Evolutionary conservation across 2,329 filamentous ascomycete species (phyloP), one percentile per base, ranked within the genome.

Genomic region (Parastagonospora nodorum): DNA sequence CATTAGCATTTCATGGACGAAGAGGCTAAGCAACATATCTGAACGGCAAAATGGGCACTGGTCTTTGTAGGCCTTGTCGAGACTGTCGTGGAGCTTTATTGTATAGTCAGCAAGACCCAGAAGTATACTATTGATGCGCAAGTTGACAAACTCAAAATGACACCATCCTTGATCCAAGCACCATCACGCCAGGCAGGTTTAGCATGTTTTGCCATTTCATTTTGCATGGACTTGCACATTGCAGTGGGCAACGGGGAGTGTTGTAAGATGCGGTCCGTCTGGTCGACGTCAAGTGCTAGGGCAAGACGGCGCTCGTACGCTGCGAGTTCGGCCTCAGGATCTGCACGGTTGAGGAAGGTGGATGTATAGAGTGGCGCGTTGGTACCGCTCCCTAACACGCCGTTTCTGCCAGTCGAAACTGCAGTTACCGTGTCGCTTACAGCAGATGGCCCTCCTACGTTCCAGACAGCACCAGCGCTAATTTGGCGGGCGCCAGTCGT

Each of bases 281-380:
- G 85, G 67, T 96, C 86, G 53, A 97, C 81, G n/a, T 89, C 83
- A 44, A 97, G 79, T 2, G 94, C 94, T 12, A 87, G 78, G 8
- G 92, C 92, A 48, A 99, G 75, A 27, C 91, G 85, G 35, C 83
- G 82, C 63, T 89, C 84, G 66, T 96, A 89, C 45, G 83, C 85
- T 49, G 88, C 84, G 10, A 81, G 75, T 35, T 90, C 84, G 32
- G 89, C 84, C 32, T 84, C 80, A 1, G 78, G 73, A 31, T 78
- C 78, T 16, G 71, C 67, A 45, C 74, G 75, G 33, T 79, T 75
- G 30, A 84, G 68, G 63, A 86, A 88, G 45, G 76, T 78, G 39
- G 82, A 84, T 29, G 75, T 78, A 67, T 84, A 83, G 60, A 83
- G 76, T 5, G 87, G 88, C 33, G 90, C 89, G 66, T 86, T 90